A percentile compares a stretch with the other conserved stretches of the same genome.
phyloP scores from a whole-genome alignment of 2,329 filamentous ascomycete species.

The Cryphonectria naterciae region DNA sequence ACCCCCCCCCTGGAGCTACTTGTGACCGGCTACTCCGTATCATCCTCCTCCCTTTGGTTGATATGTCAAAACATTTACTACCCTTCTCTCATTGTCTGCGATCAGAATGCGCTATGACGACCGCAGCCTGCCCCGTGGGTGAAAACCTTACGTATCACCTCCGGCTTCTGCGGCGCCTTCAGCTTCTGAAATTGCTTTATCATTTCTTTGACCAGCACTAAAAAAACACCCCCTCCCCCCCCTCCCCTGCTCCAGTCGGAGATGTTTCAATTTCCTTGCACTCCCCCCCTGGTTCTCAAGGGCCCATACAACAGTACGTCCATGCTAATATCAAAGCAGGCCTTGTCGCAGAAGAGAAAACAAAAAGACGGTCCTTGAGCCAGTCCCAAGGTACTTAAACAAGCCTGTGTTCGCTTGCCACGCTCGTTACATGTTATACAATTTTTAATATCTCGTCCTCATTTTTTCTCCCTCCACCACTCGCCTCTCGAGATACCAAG shows the following conservation, averaged over 20 bases:
- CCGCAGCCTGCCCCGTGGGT: constrained; percentile 18
- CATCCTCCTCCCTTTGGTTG: constrained; percentile 8
- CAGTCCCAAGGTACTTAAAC: constrained; percentile 28
- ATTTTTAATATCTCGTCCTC: neutral
- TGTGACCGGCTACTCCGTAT: neutral
- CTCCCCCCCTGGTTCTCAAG: constrained; percentile 5
- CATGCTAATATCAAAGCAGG: constrained; percentile 28
- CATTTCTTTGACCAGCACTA: constrained; percentile 12
- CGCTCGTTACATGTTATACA: constrained; percentile 15
- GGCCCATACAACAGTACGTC: constrained; percentile 19
- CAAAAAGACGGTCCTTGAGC: constrained; percentile 19
- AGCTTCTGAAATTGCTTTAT: constrained; percentile 27
- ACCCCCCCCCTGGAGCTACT: neutral
- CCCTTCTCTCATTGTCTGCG: constrained; percentile 14
- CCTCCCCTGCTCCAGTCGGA: constrained; percentile 24
- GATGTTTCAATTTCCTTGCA: constrained; percentile 29
- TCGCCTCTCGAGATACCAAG: neutral
- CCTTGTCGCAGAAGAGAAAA: constrained; percentile 27
- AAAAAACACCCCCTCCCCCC: constrained; percentile 9
- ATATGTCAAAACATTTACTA: constrained; percentile 6
- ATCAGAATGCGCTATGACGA: constrained; percentile 20
- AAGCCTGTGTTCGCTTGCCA: constrained; percentile 22
- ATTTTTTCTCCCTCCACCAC: neutral
- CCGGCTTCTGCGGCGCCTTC: constrained; percentile 21
- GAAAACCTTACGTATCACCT: constrained; percentile 22